phyloP scores from a whole-genome alignment of 768 basidiomycete genomes.

The Imleria badia region DNA sequence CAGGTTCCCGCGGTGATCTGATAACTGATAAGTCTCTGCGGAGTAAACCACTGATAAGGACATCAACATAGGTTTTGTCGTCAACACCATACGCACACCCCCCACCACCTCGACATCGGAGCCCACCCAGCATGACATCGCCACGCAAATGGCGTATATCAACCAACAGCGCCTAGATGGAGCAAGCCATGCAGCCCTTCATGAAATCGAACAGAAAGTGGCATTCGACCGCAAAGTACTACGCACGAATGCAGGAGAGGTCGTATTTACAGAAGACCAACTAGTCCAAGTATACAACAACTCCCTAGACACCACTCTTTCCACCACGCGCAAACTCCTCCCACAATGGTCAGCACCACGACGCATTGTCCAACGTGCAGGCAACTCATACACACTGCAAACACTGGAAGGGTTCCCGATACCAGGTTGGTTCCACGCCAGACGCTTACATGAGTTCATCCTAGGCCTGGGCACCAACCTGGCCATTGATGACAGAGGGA shows the following conservation, averaged over 20 bases:
- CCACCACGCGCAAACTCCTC: conserved; percentile 28
- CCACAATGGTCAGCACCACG: conserved; percentile 33
- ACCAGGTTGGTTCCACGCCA: no score
- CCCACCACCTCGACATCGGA: no score
- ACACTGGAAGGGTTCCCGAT: no score
- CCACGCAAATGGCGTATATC: neutral
- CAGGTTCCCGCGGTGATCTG: no score
- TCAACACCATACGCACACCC: no score
- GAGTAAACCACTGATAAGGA: no score
- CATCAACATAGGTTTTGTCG: no score
- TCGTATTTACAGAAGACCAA: conserved; percentile 24
- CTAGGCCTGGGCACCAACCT: no score
- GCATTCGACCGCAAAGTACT: conserved; percentile 24
- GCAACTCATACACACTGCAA: no score
- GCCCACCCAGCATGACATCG: neutral
- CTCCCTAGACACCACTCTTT: conserved; percentile 26
- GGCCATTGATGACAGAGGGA: no score
- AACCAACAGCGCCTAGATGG: neutral
- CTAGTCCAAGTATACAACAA: conserved; percentile 34
- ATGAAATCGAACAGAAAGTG: conserved; percentile 24
- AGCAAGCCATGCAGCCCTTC: neutral
- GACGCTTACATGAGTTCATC: no score
- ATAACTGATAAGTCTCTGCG: no score
- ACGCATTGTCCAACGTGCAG: conserved; percentile 1
- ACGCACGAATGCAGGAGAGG: neutral